Base-by-base conservation (phyloP, 306 rosid species). In the Cucumis melo region DNA sequence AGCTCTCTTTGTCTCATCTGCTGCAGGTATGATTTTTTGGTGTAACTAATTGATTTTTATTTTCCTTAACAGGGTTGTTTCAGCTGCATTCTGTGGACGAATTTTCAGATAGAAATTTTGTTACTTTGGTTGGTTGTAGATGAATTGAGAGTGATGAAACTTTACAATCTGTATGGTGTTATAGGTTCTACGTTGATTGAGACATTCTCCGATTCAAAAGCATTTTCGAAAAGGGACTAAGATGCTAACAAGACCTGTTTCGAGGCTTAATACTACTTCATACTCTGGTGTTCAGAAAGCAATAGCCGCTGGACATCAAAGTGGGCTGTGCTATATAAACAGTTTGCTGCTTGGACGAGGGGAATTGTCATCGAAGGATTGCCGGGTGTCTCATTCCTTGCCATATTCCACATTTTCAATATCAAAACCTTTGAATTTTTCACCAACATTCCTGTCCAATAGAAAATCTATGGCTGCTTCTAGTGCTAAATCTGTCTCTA, bases 391-490 rank as follows among this genome's bases (percentile, higher is more conserved):
- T 39, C 72, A 78, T 80, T 82, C 83, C 77, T 76, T 87, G 23
- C 74, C 81, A 72, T 55, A 80, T 84, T 79, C 89, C 16, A 63
- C 79, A 78, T 80, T 77, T 62, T 66, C 80, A 46, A 77, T 82
- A 54, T 51, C 77, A 0, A 80, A 66, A 21, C n/a, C 78, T 16
- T 21, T 20, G 75, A 27, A 42, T 24, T 76, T 71, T 79, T 34
- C 77, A 80, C 77, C 66, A 55, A 77, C 68, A 20, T 68, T 64
- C 64, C 39, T 42, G 15, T 42, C 23, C 74, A 67, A 62, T 64
- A 81, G 80, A 76, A 85, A 84, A 76, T 44, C 85, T 32, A 90
- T 87, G 96, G 91, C 92, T 79, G 86, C 89, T 76, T 84, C 92
- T 48, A 82, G 86, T 82, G 85, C 91, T 60, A 86, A 88, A 74